These are phyloP conservation scores for Sinapis alba DNA, from an alignment of 441 rosid genomes.

Conservation along the genomic window DNA sequence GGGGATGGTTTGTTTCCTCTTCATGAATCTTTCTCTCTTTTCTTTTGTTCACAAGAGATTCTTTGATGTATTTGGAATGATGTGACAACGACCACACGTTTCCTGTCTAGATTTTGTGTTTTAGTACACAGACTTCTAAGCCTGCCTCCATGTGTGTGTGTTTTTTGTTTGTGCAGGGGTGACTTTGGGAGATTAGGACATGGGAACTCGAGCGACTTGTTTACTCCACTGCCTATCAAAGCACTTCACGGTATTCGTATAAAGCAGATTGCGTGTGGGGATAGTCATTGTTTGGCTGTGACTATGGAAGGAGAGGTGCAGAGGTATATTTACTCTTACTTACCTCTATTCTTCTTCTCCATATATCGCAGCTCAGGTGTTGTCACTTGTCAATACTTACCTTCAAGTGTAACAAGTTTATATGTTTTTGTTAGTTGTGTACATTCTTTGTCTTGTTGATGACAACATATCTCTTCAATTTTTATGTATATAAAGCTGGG, in stretches of 20 bases:
- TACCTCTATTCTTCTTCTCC: not conserved
- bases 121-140: not conserved
- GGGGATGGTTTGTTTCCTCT: conserved; percentile 89
- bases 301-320: conserved; percentile 88
- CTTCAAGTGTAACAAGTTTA: not conserved
- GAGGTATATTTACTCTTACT: conserved; percentile 52
- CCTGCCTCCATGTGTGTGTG: not conserved
- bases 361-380: not conserved
- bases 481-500: conserved; percentile 69
- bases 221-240: conserved; percentile 91
- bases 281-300: conserved; percentile 95
- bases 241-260: conserved; percentile 76
- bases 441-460: conserved; percentile 10
- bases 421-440: conserved; percentile 1
- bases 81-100: not conserved
- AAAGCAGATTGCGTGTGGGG: conserved; percentile 98
- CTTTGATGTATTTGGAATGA: not conserved
- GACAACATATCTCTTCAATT: conserved; percentile 13
- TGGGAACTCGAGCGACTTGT: conserved; percentile 91
- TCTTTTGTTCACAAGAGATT: not conserved
- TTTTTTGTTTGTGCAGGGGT: conserved; percentile 64
- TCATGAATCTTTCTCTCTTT: conserved; percentile 4
- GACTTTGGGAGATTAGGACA: conserved; percentile 99
- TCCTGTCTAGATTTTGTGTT: not conserved
- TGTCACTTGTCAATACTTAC: not conserved